These are phyloP conservation scores for Phytopythium litorale DNA, from an alignment of 352 stramenopile species.

Conservation along the genomic window DNA sequence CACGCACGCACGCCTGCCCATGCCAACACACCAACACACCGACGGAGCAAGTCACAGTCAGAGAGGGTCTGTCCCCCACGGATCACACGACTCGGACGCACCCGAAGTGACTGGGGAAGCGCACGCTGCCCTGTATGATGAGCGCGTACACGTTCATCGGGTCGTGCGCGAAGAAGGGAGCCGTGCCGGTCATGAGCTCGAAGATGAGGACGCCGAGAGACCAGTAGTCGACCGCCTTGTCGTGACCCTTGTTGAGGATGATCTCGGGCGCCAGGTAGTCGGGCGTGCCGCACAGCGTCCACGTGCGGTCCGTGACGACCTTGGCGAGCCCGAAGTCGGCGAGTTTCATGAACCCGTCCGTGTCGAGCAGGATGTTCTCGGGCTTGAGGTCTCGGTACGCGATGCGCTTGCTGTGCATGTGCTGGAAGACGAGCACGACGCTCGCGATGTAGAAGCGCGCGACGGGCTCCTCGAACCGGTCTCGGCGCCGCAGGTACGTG, in stretches of 20 bases:
- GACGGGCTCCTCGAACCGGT: slow-evolving; percentile 71
- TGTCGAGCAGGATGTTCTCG: slow-evolving; percentile 87
- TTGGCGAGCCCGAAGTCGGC: slow-evolving; percentile 92
- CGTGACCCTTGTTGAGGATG: slow-evolving; percentile 89
- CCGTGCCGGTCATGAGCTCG: slow-evolving; percentile 83
- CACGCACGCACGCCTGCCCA: slow-evolving; percentile 50
- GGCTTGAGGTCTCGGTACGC: slow-evolving; percentile 91
- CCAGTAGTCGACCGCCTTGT: slow-evolving; percentile 91
- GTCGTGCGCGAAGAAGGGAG: slow-evolving; percentile 89
- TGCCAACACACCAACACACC: neutral
- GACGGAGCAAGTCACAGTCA: slow-evolving; percentile 2
- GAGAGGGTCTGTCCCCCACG: neutral
- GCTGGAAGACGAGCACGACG: slow-evolving; percentile 88
- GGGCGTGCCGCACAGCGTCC: slow-evolving; percentile 90
- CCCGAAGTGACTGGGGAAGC: slow-evolving; percentile 82
- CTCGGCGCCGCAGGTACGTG: slow-evolving; percentile 79
- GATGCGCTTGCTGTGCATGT: slow-evolving; percentile 89
- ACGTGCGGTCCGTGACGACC: slow-evolving; percentile 80
- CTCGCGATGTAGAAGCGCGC: slow-evolving; percentile 88
- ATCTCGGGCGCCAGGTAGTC: slow-evolving; percentile 93
- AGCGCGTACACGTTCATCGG: slow-evolving; percentile 91
- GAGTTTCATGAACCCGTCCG: slow-evolving; percentile 87
- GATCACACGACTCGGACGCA: slow-evolving; percentile 16
- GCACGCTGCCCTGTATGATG: slow-evolving; percentile 86
- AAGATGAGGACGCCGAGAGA: slow-evolving; percentile 88